These are phyloP conservation scores for Hanseniaspora vineae DNA, from an alignment of 805 yeast species.

Conservation along the genomic window DNA sequence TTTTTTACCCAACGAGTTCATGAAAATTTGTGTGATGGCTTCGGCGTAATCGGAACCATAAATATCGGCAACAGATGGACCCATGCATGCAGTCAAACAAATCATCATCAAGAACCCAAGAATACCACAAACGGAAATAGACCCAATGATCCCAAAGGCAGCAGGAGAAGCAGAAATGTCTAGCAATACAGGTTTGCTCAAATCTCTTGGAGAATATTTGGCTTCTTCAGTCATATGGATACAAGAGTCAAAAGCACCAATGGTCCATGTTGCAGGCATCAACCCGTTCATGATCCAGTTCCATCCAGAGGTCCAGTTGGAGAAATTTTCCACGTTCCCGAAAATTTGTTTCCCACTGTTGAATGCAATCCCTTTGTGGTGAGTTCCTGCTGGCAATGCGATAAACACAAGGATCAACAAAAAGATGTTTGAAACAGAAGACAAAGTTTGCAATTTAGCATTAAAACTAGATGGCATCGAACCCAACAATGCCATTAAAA, in stretches of 20 bases:
- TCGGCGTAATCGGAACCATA: slow-evolving; percentile 37
- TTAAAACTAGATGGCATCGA: slow-evolving; percentile 39
- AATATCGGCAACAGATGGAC: slow-evolving; percentile 30
- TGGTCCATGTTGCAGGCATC: slow-evolving; percentile 65
- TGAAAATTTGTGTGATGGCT: slow-evolving; percentile 53
- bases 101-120: slow-evolving; percentile 46
- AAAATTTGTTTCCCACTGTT: slow-evolving; percentile 44
- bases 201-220: slow-evolving; percentile 36
- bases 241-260: slow-evolving; percentile 61
- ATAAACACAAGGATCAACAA: slow-evolving; percentile 38
- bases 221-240: slow-evolving; percentile 69
- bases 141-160: slow-evolving; percentile 39
- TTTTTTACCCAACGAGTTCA: slow-evolving; percentile 46
- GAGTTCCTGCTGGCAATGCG: slow-evolving; percentile 44
- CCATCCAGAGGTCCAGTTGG: slow-evolving; percentile 51
- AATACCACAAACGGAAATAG: slow-evolving; percentile 42
- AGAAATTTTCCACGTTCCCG: slow-evolving; percentile 34
- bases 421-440: slow-evolving; percentile 38
- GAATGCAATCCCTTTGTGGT: slow-evolving; percentile 16
- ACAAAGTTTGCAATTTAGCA: slow-evolving; percentile 42
- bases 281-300: slow-evolving; percentile 36
- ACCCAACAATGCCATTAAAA: slow-evolving; percentile 36
- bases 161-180: slow-evolving; percentile 38
- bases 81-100: slow-evolving; percentile 42
- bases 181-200: slow-evolving; percentile 3